These are phyloP conservation scores for Tetradesmus lagerheimii DNA, from an alignment of 139 green algal genomes.

Conservation along the genomic window DNA sequence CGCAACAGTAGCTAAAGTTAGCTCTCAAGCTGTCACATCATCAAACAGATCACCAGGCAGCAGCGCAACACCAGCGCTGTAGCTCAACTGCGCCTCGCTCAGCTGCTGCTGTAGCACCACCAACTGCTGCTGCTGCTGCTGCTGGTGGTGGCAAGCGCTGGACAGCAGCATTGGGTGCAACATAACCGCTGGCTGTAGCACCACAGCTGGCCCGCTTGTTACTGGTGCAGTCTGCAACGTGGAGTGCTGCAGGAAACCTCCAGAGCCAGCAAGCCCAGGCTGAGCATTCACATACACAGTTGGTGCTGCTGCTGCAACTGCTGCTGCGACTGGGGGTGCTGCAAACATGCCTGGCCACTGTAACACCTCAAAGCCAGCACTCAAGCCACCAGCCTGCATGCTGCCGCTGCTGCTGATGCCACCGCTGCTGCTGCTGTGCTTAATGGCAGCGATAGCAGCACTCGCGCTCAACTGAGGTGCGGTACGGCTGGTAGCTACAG, in stretches of 20 bases:
- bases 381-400: not conserved
- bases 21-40: not conserved
- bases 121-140: not conserved
- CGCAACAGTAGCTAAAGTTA: too few species aligned
- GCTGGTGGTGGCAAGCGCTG: not conserved
- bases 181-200: not conserved
- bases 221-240: not conserved
- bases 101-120: not conserved
- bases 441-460: not conserved
- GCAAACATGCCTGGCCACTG: not conserved
- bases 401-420: not conserved
- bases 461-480: not conserved
- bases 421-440: conserved; percentile 16
- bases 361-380: not conserved
- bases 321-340: not conserved
- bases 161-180: not conserved
- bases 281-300: not conserved
- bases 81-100: not conserved
- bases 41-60: not conserved
- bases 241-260: not conserved
- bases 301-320: not conserved
- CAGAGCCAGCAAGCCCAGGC: too few species aligned
- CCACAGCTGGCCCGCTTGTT: not conserved
- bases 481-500: not conserved
- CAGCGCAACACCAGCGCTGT: not conserved